Base-by-base conservation (phyloP, 2,329 filamentous ascomycete genomes). In the Stylonectria norvegica region DNA sequence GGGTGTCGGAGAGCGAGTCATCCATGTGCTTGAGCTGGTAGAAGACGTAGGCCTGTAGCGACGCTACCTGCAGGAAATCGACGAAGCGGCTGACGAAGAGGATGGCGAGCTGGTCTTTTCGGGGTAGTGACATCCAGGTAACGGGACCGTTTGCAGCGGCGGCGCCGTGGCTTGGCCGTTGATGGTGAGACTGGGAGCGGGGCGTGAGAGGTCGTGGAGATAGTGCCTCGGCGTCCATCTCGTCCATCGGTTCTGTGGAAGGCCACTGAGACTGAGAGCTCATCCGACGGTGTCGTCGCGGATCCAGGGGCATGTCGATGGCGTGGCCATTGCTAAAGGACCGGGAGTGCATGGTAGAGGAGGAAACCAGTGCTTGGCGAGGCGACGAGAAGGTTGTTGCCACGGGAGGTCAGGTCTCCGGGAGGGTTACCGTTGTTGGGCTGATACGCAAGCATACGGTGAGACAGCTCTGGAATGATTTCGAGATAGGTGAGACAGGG, bases 41-140 rank as follows among this genome's bases (percentile, higher is more conserved):
- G 65, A 85, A 89, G 58, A 89, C 76, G 59, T 88, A 89, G 29
- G 81, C 76, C 55, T 84, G 77, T 22, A 85, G 61, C 2, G 76
- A 81, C 5, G 83, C 85, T 43, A 87, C 78, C 5, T 85, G 84
- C 25, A 90, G 65, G 32, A 86, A 86, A 58, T 89, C 85, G 7
- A 84, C 84, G 6, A 89, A 67, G 12, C 85, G 79, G 34, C 81
- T 79, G 18, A 88, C 67, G 9, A 83, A 86, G 16, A 89, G 65
- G 37, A 89, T 80, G 22, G 78, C 65, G 5, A 89, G 71, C 59
- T 89, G 85, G 44, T 78, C 73, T 61, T 87, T 89, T 33, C 79
- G 73, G 2, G 86, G 86, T 1, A 89, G 68, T 1, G 81, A 79
- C 39, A 71, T 68, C 86, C 85, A 89, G 47, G 81, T 79, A 29